A percentile compares a stretch with the other conserved stretches of the same genome.
phyloP scores from a whole-genome alignment of 2,329 filamentous ascomycete genomes.

The Stagonosporopsis vannaccii region DNA sequence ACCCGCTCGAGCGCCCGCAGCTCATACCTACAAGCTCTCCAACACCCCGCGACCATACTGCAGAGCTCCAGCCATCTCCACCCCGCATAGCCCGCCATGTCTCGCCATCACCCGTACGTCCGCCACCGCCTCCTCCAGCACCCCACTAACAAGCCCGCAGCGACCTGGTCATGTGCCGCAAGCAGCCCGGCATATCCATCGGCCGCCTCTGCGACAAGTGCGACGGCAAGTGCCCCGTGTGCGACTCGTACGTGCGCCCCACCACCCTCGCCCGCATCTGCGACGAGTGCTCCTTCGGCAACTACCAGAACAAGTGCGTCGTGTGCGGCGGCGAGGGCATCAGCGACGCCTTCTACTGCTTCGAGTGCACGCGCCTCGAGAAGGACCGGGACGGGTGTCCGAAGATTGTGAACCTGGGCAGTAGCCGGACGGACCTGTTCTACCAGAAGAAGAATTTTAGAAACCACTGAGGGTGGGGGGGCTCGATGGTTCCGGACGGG shows the following conservation, averaged over 20 bases:
- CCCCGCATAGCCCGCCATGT: slow-evolving; percentile 64
- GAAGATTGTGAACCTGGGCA: slow-evolving; percentile 98
- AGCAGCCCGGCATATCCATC: slow-evolving; percentile 96
- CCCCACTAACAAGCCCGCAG: slow-evolving; percentile 53
- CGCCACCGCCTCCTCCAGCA: slow-evolving; percentile 14
- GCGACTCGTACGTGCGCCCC: slow-evolving; percentile 97
- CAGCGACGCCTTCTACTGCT: slow-evolving; percentile 98
- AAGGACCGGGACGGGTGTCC: slow-evolving; percentile 98
- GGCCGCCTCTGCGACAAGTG: slow-evolving; percentile 99
- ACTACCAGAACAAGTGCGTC: slow-evolving; percentile 99
- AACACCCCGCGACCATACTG: background rate
- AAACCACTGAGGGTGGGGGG: slow-evolving; percentile 55
- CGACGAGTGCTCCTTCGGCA: slow-evolving; percentile 99
- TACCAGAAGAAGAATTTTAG: slow-evolving; percentile 77
- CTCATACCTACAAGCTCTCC: background rate
- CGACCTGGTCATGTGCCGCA: slow-evolving; percentile 99
- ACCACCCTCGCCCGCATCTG: slow-evolving; percentile 98
- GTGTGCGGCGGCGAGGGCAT: slow-evolving; percentile 98
- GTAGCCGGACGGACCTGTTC: slow-evolving; percentile 90
- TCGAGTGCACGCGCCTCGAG: slow-evolving; percentile 95
- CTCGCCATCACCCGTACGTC: slow-evolving; percentile 88
- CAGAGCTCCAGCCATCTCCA: background rate
- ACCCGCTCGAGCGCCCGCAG: background rate
- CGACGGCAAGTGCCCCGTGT: slow-evolving; percentile 98
- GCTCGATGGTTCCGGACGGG: too few species aligned